These are phyloP conservation scores for Stagonosporopsis cucurbitacearum DNA, from an alignment of 2,329 filamentous ascomycete species.

Conservation along the genomic window DNA sequence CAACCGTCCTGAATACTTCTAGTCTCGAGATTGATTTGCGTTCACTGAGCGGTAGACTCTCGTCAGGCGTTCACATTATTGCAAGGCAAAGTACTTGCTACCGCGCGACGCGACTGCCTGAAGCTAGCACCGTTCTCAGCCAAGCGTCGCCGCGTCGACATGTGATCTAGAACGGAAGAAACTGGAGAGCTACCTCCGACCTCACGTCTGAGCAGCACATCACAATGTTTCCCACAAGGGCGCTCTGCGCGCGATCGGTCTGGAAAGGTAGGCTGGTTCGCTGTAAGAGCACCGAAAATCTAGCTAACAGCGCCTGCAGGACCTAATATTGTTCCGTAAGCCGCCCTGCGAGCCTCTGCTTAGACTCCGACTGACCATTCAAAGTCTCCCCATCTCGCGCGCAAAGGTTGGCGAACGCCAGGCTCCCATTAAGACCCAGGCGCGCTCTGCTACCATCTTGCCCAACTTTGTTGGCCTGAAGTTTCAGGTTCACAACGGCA, in stretches of 20 bases:
- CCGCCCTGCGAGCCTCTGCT: constrained; percentile 25
- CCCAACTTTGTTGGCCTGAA: constrained; percentile 89
- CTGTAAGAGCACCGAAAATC: neutral
- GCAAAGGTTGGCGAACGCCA: constrained; percentile 67
- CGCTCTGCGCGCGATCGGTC: constrained; percentile 72
- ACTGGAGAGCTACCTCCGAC: constrained; percentile 32
- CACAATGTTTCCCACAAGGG: constrained; percentile 72
- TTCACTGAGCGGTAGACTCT: no score
- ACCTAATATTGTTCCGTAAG: constrained; percentile 74
- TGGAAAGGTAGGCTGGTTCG: constrained; percentile 76
- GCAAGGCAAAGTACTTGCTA: neutral
- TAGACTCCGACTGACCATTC: constrained; percentile 30
- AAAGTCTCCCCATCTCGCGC: constrained; percentile 68
- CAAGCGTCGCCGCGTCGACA: constrained; percentile 35
- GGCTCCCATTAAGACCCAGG: constrained; percentile 82
- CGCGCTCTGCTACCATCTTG: constrained; percentile 85
- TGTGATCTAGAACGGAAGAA: constrained; percentile 28
- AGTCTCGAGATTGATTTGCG: no score
- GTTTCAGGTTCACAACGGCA: constrained; percentile 93
- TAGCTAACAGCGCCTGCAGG: constrained; percentile 52
- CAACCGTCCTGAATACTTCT: no score
- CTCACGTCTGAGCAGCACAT: constrained; percentile 34
- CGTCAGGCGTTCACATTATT: neutral
- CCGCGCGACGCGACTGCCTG: constrained; percentile 41
- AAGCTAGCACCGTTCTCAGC: constrained; percentile 21